Conservation (phyloP, 2,329 filamentous ascomycete genomes). For the Furcasterigmium furcatum region DNA sequence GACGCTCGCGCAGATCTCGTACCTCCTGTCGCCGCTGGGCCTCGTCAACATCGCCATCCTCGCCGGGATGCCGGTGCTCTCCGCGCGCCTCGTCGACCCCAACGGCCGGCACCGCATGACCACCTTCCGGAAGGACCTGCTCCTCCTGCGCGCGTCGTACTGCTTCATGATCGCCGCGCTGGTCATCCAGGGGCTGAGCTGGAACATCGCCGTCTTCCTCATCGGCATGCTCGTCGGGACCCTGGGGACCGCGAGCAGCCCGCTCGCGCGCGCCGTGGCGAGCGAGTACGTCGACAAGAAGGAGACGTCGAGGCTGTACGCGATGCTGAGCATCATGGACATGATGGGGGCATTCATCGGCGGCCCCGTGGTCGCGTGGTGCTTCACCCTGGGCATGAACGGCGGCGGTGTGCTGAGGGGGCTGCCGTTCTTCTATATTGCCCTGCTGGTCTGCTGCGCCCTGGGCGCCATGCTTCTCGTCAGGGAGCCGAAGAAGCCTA, state of each 20-base stretch:
- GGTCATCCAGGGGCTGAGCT: constrained; percentile 28
- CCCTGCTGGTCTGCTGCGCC: constrained; percentile 21
- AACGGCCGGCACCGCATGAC: constrained; percentile 24
- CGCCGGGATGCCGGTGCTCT: constrained; percentile 28
- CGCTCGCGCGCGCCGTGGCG: constrained; percentile 34
- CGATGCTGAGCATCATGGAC: constrained; percentile 35
- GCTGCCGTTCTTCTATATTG: constrained; percentile 36
- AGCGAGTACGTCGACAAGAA: constrained; percentile 32
- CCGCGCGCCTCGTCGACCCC: constrained; percentile 20
- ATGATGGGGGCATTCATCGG: constrained; percentile 33
- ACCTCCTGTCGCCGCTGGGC: constrained; percentile 36
- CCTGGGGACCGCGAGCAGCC: constrained; percentile 32
- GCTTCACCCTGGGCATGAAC: constrained; percentile 31
- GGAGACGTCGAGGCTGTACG: constrained; percentile 36
- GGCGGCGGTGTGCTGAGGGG: constrained; percentile 31
- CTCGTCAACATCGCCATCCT: constrained; percentile 34
- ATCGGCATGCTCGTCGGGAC: constrained; percentile 31
- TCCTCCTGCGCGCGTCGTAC: constrained; percentile 28
- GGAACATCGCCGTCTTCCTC: constrained; percentile 28
- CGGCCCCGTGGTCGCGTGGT: constrained; percentile 34
- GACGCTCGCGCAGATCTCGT: constrained; percentile 35
- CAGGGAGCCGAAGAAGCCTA: constrained; percentile 22
- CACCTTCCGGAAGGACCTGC: constrained; percentile 31
- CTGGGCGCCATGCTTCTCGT: constrained; percentile 26
- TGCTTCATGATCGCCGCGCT: constrained; percentile 25